Evolutionary conservation across 148 eudicot species (phyloP), one percentile per base, ranked within the genome.

Genomic region (Camellia granthamiana): DNA sequence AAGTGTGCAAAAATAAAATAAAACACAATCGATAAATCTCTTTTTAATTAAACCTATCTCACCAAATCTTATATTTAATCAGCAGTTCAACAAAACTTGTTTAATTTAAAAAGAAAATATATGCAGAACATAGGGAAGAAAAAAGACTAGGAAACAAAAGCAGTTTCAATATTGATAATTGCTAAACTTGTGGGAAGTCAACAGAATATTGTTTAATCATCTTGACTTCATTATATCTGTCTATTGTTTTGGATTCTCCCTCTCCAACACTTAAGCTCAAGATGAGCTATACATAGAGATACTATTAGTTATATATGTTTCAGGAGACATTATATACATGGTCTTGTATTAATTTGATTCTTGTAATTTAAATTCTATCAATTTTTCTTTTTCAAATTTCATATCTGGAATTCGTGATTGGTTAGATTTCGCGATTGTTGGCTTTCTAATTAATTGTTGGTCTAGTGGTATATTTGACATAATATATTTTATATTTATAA

Each of bases 41-140:
- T 43, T 41, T 30, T 9, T 59, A 21, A 68, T 43, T n/a, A 1
- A 7, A 59, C 44, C 67, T 60, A 76, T 60, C 38, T 14, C 46
- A 49, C 60, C 70, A 44, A 76, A 81, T 69, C 74, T 58, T 46
- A 43, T 44, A 44, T 62, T 44, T 61, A 76, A 43, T 44, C 78
- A n/a, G 38, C 41, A 14, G 46, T 74, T 74, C n/a, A 74, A 74
- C 30, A 5, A 16, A 52, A 23, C 46, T 15, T 54, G 62, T n/a
- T 44, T 60, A 30, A n/a, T 60, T 44, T 19, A 41, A 18, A 59
- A 42, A 3, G 38, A 30, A 30, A 30, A 30, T 1, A 13, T 60
- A 1, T 1, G 54, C 78, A 47, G 41, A 44, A 75, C 60, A 75
- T 75, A 42, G 8, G 68, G 78, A 11, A 18, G 54, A 18, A 41